A percentile compares a stretch with the other conserved stretches of the same genome.
These are phyloP conservation scores for Gracilaria domingensis DNA, from an alignment of 23 red algal species.

Conservation along the genomic window DNA sequence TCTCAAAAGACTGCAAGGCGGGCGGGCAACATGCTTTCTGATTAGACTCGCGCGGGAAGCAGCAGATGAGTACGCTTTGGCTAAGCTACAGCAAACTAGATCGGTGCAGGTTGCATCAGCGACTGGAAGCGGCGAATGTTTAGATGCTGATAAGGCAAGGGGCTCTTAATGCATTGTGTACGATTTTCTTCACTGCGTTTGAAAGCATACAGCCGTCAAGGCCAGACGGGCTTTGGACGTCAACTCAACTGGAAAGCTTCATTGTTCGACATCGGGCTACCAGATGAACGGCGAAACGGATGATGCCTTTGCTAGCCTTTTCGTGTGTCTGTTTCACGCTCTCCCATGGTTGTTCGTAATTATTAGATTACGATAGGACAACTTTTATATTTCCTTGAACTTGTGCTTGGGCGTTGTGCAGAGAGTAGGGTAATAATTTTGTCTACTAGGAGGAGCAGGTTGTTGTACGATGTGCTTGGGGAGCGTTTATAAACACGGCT, in stretches of 20 bases:
- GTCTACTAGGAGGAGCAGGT: no score
- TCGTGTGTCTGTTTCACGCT: neutral
- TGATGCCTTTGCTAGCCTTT: no score
- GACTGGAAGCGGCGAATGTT: neutral
- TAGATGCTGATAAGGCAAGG: neutral
- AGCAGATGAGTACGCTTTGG: constrained; percentile 32
- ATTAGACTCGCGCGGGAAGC: constrained; percentile 50
- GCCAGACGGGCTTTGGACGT: no score
- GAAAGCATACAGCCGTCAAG: no score
- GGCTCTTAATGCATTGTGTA: neutral
- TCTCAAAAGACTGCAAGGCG: constrained; percentile 5
- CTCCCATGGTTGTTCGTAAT: neutral
- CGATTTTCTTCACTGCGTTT: neutral
- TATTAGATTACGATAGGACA: neutral
- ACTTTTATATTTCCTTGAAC: no score
- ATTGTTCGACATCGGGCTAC: no score
- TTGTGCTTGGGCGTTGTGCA: no score
- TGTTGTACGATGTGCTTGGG: no score
- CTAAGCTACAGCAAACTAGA: constrained; percentile 23
- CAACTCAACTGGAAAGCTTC: no score
- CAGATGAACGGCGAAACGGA: no score
- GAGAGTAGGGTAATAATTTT: neutral
- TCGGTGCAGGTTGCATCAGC: neutral
- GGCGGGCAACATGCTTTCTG: constrained; percentile 22
- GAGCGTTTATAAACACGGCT: neutral